Percentiles rank a stretch among this genome's conserved stretches.
These are phyloP conservation scores for Kwoniella sp. DNA, from an alignment of 768 basidiomycete species.

Conservation along the genomic window DNA sequence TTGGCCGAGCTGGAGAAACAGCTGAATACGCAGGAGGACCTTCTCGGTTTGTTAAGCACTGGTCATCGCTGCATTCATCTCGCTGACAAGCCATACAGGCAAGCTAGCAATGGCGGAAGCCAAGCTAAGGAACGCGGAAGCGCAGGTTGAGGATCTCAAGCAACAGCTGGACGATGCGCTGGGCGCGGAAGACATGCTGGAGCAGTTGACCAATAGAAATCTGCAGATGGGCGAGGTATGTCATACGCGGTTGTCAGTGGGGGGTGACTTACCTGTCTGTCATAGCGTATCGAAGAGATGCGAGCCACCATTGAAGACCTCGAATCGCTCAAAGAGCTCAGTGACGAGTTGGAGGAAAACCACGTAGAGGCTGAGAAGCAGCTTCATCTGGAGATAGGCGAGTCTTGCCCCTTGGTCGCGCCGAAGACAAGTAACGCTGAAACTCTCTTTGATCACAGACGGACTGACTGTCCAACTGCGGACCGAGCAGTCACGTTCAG, in stretches of 20 bases:
- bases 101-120: constrained; percentile 74
- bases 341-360: constrained; percentile 94
- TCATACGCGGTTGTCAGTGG: constrained; percentile 2
- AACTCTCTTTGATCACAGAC: too few species aligned
- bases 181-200: constrained; percentile 92
- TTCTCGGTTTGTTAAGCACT: constrained; percentile 61
- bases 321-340: constrained; percentile 90
- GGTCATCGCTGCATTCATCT: neutral
- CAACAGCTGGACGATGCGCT: constrained; percentile 89
- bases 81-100: constrained; percentile 73
- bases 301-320: constrained; percentile 91
- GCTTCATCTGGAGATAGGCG: constrained; percentile 83
- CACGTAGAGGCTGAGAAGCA: constrained; percentile 89
- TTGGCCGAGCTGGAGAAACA: constrained; percentile 90
- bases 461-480: constrained; percentile 56
- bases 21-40: constrained; percentile 66
- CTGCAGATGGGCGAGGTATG: constrained; percentile 80
- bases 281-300: constrained; percentile 95
- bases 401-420: too few species aligned
- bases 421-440: too few species aligned
- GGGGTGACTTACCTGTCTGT: neutral
- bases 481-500: constrained; percentile 63
- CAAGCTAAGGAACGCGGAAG: constrained; percentile 81
- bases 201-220: constrained; percentile 90
- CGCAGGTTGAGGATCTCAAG: constrained; percentile 89